These are phyloP conservation scores for Gastrodia elata DNA, from an alignment of 106 monocot genomes.

Conservation along the genomic window DNA sequence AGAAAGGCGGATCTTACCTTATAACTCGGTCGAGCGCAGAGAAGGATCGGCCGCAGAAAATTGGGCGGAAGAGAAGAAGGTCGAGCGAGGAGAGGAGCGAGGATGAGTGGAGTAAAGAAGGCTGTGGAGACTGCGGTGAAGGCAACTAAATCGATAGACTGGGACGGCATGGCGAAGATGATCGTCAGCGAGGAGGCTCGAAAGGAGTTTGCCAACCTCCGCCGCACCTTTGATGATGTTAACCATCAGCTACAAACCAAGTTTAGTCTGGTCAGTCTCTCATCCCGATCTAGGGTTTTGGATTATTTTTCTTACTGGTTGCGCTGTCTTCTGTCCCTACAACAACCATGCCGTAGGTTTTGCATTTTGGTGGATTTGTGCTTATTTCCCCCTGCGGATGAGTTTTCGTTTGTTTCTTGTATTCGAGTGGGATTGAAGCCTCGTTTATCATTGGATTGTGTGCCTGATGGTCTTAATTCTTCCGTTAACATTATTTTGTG, in stretches of 20 bases:
- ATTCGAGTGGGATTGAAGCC: constrained; percentile 1
- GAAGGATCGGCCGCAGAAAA: no score
- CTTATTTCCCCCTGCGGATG: not conserved
- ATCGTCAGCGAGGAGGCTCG: constrained; percentile 76
- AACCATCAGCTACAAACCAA: constrained; percentile 76
- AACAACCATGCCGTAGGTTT: not conserved
- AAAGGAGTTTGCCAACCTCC: constrained; percentile 84
- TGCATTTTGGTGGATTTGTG: constrained; percentile 30
- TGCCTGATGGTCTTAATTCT: not conserved
- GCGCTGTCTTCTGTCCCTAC: not conserved
- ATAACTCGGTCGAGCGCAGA: no score
- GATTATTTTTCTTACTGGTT: not conserved
- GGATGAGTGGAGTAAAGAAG: constrained; percentile 58
- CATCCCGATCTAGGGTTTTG: constrained; percentile 7
- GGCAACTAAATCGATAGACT: constrained; percentile 60
- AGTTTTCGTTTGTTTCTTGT: not conserved
- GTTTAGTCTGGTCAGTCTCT: constrained; percentile 47
- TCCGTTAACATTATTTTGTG: not conserved
- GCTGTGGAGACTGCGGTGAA: constrained; percentile 59
- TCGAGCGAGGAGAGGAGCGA: no score
- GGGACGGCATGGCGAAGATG: constrained; percentile 87
- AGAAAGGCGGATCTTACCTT: no score
- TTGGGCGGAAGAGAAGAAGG: no score
- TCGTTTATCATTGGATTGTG: not conserved
- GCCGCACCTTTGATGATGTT: constrained; percentile 77